Evolutionary conservation across 441 rosid species (phyloP), one percentile per base, ranked within the genome.

Genomic region (Manihot esculenta): DNA sequence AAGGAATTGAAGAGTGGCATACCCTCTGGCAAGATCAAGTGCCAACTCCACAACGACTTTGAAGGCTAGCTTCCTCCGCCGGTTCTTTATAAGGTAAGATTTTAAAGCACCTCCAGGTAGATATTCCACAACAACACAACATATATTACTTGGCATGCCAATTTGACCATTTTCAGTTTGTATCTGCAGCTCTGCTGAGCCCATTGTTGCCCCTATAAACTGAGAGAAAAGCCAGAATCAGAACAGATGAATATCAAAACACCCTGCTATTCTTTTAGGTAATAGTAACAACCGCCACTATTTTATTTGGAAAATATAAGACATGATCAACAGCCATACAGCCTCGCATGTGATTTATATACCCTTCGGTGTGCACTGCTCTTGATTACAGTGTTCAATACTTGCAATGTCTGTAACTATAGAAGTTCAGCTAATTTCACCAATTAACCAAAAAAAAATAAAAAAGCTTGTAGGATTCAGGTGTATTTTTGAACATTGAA

Each of bases 1-100:
- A 48, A 41, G 48, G 13, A 51, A n/a, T 11, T 35, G 23, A 66
- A 70, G 68, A 61, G 59, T 9, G 13, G 38, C 41, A n/a, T 83
- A 94, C 99, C 99, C 99, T 84, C 97, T 87, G 38, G 98, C 97
- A 51, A 94, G 91, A 82, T 94, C 98, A 76, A 94, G 91, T 10
- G 99, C 94, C 81, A 94, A 77, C 82, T 90, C 98, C 26, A 88
- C 79, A 58, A 94, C 99, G 61, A 94, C 89, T 83, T 92, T 92
- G 82, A 92, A 92, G 26, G 97, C 89, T 60, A 94, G 76, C 78
- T 94, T 94, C 81, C 85, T 88, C 79, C 96, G 85, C 68, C 91
- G 74, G 80, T 91, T 92, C 87, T 87, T 90, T 73, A 92, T 94
- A 66, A 94, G 85, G 79, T 78, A 94, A 27, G 87, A 79, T 67